phyloP scores from a whole-genome alignment of 768 basidiomycete genomes.

The Rhodotorula diobovata region DNA sequence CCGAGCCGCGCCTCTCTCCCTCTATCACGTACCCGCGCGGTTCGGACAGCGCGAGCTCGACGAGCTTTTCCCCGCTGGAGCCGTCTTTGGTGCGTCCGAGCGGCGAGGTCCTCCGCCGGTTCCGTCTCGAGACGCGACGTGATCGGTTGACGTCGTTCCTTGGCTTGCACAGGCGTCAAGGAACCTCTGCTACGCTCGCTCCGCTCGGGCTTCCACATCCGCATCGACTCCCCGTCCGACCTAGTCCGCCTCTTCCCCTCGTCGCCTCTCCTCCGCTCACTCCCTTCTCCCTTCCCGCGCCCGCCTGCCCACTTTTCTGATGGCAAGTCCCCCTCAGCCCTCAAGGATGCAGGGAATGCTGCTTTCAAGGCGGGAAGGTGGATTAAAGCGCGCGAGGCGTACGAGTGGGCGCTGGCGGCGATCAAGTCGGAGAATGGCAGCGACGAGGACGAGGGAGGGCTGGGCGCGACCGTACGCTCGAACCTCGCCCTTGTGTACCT shows the following conservation, averaged over 20 bases:
- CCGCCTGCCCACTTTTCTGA: neutral
- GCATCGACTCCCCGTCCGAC: slow-evolving; percentile 21
- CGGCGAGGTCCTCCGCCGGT: too few relatives aligned
- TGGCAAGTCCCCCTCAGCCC: neutral
- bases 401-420: slow-evolving; percentile 6
- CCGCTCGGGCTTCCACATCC: slow-evolving; percentile 11
- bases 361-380: neutral
- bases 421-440: neutral
- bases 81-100: slow-evolving; percentile 12
- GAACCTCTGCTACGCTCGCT: slow-evolving; percentile 17
- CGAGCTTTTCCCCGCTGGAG: slow-evolving; percentile 13
- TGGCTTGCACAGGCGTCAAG: slow-evolving; percentile 10
- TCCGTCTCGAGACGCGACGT: neutral
- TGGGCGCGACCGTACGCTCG: slow-evolving; percentile 3
- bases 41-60: neutral
- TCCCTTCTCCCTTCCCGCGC: neutral
- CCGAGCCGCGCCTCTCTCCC: neutral
- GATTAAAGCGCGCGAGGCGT: neutral
- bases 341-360: slow-evolving; percentile 11
- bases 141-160: neutral
- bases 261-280: neutral
- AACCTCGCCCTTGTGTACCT: slow-evolving; percentile 13
- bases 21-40: slow-evolving; percentile 7
- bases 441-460: neutral
- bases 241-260: slow-evolving; percentile 23